These are phyloP conservation scores for Lactarius sanguifluus DNA, from an alignment of 768 basidiomycete genomes.

Conservation along the genomic window DNA sequence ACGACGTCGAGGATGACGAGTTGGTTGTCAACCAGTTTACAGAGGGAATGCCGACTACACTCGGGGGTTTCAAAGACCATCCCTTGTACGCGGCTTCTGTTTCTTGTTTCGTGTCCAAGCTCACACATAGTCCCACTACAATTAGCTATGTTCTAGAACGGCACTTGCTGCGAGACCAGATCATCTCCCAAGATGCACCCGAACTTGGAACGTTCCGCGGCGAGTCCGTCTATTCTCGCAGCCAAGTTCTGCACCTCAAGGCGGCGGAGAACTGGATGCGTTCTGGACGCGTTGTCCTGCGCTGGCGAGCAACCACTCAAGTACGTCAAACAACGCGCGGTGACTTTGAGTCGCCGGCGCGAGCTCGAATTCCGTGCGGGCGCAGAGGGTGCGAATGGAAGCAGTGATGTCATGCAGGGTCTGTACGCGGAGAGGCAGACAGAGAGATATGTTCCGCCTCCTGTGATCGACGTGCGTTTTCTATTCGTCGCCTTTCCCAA, in stretches of 20 bases:
- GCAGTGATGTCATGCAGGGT: constrained; percentile 62
- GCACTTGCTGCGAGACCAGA: constrained; percentile 86
- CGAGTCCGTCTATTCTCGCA: constrained; percentile 86
- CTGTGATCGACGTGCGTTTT: constrained; percentile 63
- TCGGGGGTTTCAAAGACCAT: constrained; percentile 94
- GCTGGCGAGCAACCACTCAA: constrained; percentile 84
- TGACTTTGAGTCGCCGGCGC: constrained; percentile 74
- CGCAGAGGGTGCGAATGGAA: constrained; percentile 39
- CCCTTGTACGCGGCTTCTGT: constrained; percentile 59
- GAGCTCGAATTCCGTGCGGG: constrained; percentile 59
- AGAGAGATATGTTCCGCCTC: constrained; percentile 71
- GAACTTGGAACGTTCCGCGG: constrained; percentile 92
- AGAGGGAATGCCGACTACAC: constrained; percentile 91
- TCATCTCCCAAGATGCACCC: constrained; percentile 67
- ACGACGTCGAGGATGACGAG: constrained; percentile 92
- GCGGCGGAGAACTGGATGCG: constrained; percentile 96
- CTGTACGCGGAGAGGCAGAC: constrained; percentile 87
- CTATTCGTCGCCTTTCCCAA: constrained; percentile 15
- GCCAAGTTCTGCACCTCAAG: constrained; percentile 81
- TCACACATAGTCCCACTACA: neutral
- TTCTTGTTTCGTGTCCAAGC: neutral
- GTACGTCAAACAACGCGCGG: constrained; percentile 80
- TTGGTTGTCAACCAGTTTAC: constrained; percentile 70
- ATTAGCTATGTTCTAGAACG: constrained; percentile 78
- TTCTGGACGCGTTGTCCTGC: constrained; percentile 67